phyloP scores from a whole-genome alignment of 2,329 filamentous ascomycete genomes.

The Alternaria burnsii region DNA sequence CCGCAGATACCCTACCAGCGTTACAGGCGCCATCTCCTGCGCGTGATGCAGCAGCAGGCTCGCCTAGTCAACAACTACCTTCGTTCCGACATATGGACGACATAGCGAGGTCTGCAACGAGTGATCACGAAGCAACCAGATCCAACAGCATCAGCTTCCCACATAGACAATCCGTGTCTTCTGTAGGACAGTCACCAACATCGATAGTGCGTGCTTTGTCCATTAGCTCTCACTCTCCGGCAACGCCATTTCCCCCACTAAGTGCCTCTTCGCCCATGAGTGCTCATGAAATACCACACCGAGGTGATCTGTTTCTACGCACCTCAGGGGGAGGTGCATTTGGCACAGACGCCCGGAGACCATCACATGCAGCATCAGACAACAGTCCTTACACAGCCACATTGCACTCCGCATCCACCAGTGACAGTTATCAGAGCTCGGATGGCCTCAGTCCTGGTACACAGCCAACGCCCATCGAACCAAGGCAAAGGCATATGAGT shows the following conservation, averaged over 20 bases:
- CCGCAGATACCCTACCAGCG: slow-evolving; percentile 46
- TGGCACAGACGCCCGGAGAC: slow-evolving; percentile 37
- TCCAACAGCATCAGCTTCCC: slow-evolving; percentile 38
- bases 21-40: slow-evolving; percentile 47
- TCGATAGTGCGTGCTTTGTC: slow-evolving; percentile 43
- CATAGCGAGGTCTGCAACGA: slow-evolving; percentile 45
- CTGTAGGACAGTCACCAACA: slow-evolving; percentile 48
- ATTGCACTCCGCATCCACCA: slow-evolving; percentile 42
- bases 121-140: slow-evolving; percentile 38
- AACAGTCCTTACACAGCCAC: slow-evolving; percentile 43
- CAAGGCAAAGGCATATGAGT: slow-evolving; percentile 39
- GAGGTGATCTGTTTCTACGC: slow-evolving; percentile 43
- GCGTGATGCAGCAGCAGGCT: slow-evolving; percentile 35
- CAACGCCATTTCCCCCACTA: slow-evolving; percentile 39
- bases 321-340: slow-evolving; percentile 43
- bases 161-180: slow-evolving; percentile 50
- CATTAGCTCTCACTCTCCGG: slow-evolving; percentile 45
- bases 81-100: slow-evolving; percentile 47
- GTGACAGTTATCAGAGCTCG: slow-evolving; percentile 49
- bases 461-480: slow-evolving; percentile 41
- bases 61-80: slow-evolving; percentile 46
- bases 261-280: slow-evolving; percentile 47
- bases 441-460: slow-evolving; percentile 46
- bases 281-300: slow-evolving; percentile 38
- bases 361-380: slow-evolving; percentile 50